These are phyloP conservation scores for Penicillium sp. DNA, from an alignment of 2,329 filamentous ascomycete species.

Conservation along the genomic window DNA sequence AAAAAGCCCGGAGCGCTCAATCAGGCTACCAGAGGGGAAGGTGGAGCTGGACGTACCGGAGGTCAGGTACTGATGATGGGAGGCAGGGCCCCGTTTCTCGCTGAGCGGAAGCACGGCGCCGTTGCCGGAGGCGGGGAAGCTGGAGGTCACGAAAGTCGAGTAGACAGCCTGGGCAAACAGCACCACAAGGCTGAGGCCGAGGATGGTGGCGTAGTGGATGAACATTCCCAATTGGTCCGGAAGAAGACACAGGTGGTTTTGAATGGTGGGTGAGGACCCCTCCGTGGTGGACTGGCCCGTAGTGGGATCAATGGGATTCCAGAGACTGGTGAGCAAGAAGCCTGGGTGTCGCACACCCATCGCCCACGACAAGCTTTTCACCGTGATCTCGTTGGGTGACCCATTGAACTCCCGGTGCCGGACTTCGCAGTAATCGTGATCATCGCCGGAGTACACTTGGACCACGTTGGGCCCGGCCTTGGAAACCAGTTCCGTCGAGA, in stretches of 20 bases:
- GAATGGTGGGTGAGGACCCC: slow-evolving; percentile 53
- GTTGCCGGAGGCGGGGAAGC: slow-evolving; percentile 4
- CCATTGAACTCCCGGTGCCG: slow-evolving; percentile 65
- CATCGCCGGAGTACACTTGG: slow-evolving; percentile 89
- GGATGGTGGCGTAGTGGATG: slow-evolving; percentile 65
- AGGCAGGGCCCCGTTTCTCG: slow-evolving; percentile 21
- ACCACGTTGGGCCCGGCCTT: slow-evolving; percentile 69
- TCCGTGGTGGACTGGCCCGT: slow-evolving; percentile 29
- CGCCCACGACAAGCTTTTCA: slow-evolving; percentile 91
- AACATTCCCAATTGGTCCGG: slow-evolving; percentile 84
- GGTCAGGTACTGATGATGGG: slow-evolving; percentile 20
- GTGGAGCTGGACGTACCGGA: slow-evolving; percentile 31
- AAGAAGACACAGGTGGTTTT: slow-evolving; percentile 84
- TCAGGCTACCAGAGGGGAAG: slow-evolving; percentile 23
- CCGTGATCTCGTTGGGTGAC: slow-evolving; percentile 72
- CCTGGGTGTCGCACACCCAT: slow-evolving; percentile 90
- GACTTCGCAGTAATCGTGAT: slow-evolving; percentile 96
- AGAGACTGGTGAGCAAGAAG: slow-evolving; percentile 81
- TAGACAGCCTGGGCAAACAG: slow-evolving; percentile 43
- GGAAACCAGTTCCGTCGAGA: slow-evolving; percentile 69
- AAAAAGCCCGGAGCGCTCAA: slow-evolving; percentile 22
- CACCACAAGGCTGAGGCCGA: slow-evolving; percentile 47
- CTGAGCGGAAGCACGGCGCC: slow-evolving; percentile 27
- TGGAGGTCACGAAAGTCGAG: slow-evolving; percentile 21
- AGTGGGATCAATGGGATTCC: slow-evolving; percentile 72